Percentiles rank a stretch among this genome's conserved stretches.
Conservation (phyloP, 176 grass and related monocot species). For the Poa pratensis region DNA sequence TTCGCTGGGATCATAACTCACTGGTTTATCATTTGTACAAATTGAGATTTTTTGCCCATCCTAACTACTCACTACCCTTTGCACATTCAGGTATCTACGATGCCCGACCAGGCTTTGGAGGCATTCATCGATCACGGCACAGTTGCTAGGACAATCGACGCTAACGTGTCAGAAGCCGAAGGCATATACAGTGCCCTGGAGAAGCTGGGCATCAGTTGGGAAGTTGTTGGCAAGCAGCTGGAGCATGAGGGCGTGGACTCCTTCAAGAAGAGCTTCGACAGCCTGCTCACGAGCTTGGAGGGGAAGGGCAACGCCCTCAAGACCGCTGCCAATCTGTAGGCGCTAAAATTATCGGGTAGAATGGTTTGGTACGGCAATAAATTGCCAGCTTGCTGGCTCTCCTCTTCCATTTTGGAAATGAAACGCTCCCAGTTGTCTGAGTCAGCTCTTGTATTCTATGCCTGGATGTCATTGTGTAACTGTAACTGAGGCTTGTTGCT, state of each 20-base stretch:
- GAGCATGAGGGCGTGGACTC: slow-evolving; percentile 88
- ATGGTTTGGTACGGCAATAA: slow-evolving; percentile 42
- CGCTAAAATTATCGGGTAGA: slow-evolving; percentile 1
- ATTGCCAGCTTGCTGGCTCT: slow-evolving; percentile 42
- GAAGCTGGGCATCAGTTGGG: slow-evolving; percentile 91
- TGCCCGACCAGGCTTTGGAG: slow-evolving; percentile 92
- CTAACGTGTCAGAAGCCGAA: slow-evolving; percentile 78
- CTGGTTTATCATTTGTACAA: not conserved
- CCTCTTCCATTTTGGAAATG: slow-evolving; percentile 34
- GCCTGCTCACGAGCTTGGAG: slow-evolving; percentile 74
- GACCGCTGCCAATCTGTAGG: slow-evolving; percentile 45
- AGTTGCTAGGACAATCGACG: slow-evolving; percentile 85
- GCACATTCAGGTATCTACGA: slow-evolving; percentile 85
- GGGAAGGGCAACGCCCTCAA: slow-evolving; percentile 90
- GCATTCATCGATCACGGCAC: slow-evolving; percentile 93
- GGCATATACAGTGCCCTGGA: slow-evolving; percentile 89
- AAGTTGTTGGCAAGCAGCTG: slow-evolving; percentile 75
- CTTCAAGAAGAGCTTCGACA: slow-evolving; percentile 98
- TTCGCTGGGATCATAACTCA: not conserved
- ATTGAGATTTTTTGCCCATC: not conserved
- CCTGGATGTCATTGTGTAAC: slow-evolving; percentile 33
- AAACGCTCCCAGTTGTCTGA: slow-evolving; percentile 28
- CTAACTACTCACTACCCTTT: slow-evolving; percentile 7
- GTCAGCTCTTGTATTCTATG: slow-evolving; percentile 52
- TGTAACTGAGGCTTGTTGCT: slow-evolving; percentile 44